These are phyloP conservation scores for Castanopsis chinensis DNA, from an alignment of 306 rosid genomes.

Conservation along the genomic window DNA sequence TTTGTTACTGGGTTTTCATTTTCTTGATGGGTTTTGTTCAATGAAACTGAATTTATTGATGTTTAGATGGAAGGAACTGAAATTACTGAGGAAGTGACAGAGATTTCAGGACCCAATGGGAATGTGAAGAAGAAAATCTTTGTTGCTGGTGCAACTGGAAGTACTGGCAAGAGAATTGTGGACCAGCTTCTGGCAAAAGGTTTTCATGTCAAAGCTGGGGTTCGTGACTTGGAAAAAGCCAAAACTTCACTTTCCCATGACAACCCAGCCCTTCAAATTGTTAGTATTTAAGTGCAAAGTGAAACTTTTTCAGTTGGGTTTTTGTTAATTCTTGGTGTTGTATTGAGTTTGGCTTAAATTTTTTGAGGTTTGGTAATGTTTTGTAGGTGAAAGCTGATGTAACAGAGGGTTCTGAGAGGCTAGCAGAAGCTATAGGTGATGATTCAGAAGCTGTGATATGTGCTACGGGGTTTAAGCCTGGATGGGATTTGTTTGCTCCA, in stretches of 20 bases:
- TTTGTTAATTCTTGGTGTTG: conserved; percentile 4
- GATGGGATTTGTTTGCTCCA: conserved; percentile 91
- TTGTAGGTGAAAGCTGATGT: conserved; percentile 91
- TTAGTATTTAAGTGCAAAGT: conserved; percentile 33
- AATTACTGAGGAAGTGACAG: conserved; percentile 48
- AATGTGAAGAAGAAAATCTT: conserved; percentile 60
- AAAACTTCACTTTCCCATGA: conserved; percentile 43
- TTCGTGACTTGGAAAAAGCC: conserved; percentile 82
- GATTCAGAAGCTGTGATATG: conserved; percentile 91
- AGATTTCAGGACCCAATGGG: conserved; percentile 25
- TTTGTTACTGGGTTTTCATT: background rate
- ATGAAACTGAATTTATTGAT: background rate
- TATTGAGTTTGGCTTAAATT: background rate
- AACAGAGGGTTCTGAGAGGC: conserved; percentile 81
- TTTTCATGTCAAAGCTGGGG: conserved; percentile 85
- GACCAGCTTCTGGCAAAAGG: conserved; percentile 89
- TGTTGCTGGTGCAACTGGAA: conserved; percentile 96
- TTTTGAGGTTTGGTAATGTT: conserved; percentile 2
- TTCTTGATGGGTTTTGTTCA: background rate
- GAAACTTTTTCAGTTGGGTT: conserved; percentile 3
- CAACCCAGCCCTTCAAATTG: conserved; percentile 79
- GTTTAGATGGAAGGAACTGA: conserved; percentile 72
- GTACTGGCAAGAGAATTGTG: conserved; percentile 82
- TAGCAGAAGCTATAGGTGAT: conserved; percentile 72
- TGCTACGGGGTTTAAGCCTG: conserved; percentile 82